Base-by-base conservation (phyloP, 2,329 filamentous ascomycete species). In the Stagonosporopsis tanaceti region DNA sequence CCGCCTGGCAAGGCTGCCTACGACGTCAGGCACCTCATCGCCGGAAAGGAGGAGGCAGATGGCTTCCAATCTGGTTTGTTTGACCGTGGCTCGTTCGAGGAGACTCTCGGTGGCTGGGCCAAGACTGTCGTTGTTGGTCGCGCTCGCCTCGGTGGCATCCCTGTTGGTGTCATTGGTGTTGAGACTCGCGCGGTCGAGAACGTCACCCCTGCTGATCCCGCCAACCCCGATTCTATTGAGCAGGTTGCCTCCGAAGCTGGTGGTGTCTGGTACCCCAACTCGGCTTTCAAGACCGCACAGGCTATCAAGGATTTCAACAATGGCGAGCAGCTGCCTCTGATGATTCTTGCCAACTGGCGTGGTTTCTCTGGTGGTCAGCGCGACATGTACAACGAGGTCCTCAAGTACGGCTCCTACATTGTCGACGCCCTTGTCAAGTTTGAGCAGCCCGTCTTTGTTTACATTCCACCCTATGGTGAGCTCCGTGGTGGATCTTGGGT, bases 311-410 rank as follows among this genome's bases (percentile, higher is more conserved):
- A 99, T 83, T 99, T 99, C 87, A 99, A 99, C 87, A 88, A 96
- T 66, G 95, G 95, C 77, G 95, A 99, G 82, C 95, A 99, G 82
- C 85, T 99, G 74, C 95, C 95, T 55, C 83, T 99, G 66, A 98
- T 99, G 93, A 99, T 99, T 76, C 88, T 99, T 64, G 95, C 95
- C 80, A 99, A 99, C 86, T 99, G 95, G 95, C 90, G 95, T 88
- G 95, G 95, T 84, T 99, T 99, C 92, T 99, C 95, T 67, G 95
- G 95, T 83, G 95, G 95, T 65, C 95, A 99, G 82, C 92, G 94
- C 69, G 95, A 99, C 81, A 99, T 99, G 95, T 99, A 96, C 88
- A 97, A 98, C 82, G 95, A 99, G 81, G 95, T 99, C 15, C 88
- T 99, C 79, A 99, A 99, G 85, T 99, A 99, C 74, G 95, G 95